Base-by-base conservation (phyloP, 1,284 basidiomycete genomes). In the Irpex rosettiformis region DNA sequence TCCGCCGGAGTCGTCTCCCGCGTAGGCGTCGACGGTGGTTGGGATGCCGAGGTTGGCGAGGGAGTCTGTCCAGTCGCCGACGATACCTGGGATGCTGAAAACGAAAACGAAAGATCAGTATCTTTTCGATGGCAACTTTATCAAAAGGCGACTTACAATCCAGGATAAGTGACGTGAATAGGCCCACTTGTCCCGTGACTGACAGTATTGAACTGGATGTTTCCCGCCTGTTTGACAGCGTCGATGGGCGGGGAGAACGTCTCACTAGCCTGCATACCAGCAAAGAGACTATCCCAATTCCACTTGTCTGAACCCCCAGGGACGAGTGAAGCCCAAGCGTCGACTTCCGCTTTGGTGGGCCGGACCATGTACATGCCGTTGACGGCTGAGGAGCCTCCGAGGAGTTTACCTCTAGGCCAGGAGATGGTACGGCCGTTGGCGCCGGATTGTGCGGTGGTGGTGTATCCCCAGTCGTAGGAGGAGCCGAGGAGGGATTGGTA, bases 291-390 rank as follows among this genome's bases (percentile, higher is more conserved):
- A 33, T 80, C 74, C 81, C 83, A 85, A 10, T 72, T 73, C 84
- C 84, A 58, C 29, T 55, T 48, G 21, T 58, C 57, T 16, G 25
- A 28, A 58, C 66, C 68, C 51, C 60, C 63, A 70, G 70, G 27
- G 56, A 80, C 72, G 60, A 86, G 67, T 13, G 70, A 65, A 7
- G 79, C 73, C 83, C 83, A 86, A 2, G 81, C 74, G 64, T 86
- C 78, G 64, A 85, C 73, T 66, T 88, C 84, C 55, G 76, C 63
- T 45, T 78, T 63, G 27, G 79, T 77, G 6, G 83, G 82, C 2
- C 82, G 77, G 54, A 85, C 76, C 54, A 82, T 77, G 73, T 89
- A 91, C 73, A 89, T 77, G 57, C 86, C 89, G 72, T 91, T 91
- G 59, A 89, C 78, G 4, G 88, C 85, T 40, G 82, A 78, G 3